Evolutionary conservation across 2,329 filamentous ascomycete species (phyloP), one percentile per base, ranked within the genome.

Genomic region (Lecanicillium sp.): DNA sequence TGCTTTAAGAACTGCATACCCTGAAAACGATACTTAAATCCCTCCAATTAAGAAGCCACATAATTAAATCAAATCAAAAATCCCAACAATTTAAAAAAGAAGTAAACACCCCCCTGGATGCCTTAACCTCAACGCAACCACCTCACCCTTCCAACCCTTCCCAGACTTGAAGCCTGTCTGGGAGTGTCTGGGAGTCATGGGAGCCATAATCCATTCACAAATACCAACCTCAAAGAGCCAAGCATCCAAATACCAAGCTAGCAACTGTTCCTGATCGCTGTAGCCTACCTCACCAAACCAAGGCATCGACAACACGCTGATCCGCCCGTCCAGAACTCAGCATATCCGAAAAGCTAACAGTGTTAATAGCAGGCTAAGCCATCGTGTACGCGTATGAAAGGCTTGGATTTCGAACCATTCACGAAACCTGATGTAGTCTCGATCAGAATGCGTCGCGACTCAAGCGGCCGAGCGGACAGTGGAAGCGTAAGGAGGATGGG

Each of bases 311-410:
- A 25, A 25, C 11, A 12, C 15, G 25, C 35, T 37, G 7, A 30
- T 37, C 35, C 35, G 27, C 9, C 17, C 20, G 35, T 5, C 9
- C 20, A 17, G 35, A n/a, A 7, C 16, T 9, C 17, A 27, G 15
- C 2, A 16, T 17, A 12, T 7, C 29, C 5, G 29, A 30, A 7
- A 17, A 17, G 15, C 16, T 40, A 3, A 31, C 38, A 6, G 27
- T 40, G 5, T 40, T 34, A 9, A 32, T 40, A 16, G 35, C 38
- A n/a, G 38, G 38, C 20, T 31, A 40, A 27, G 27, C 18, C 6
- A 18, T 16, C 14, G 22, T 40, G 20, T 22, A 27, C 6, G 18
- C 29, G 3, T 40, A 40, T 27, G 12, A 12, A 5, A 25, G 18
- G 15, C 14, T 22, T 2, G 38, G 38, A 17, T 40, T 40, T 17